These are phyloP conservation scores for Bolboschoenus planiculmis DNA, from an alignment of 176 grass and related monocot genomes.

Conservation along the genomic window DNA sequence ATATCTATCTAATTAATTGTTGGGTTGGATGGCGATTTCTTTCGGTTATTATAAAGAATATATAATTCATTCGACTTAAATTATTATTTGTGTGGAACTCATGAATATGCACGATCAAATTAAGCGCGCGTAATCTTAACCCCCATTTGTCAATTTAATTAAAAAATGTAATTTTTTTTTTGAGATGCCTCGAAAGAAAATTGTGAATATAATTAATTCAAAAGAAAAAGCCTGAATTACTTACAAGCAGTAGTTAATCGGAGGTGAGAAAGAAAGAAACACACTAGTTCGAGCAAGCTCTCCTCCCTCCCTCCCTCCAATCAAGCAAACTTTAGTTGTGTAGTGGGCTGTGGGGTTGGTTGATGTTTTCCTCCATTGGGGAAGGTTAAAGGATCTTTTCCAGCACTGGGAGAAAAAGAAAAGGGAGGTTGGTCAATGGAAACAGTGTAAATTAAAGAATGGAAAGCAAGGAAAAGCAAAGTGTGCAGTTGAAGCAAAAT, in stretches of 20 bases:
- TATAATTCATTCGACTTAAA: neutral
- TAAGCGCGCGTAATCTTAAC: neutral
- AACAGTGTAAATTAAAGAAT: conserved; percentile 10
- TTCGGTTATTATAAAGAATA: neutral
- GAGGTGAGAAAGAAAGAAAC: neutral
- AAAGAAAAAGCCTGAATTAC: neutral
- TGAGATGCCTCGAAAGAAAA: no score
- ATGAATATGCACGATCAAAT: neutral
- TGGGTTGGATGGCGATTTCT: neutral
- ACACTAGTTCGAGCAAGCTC: neutral
- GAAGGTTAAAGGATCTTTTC: conserved; percentile 17
- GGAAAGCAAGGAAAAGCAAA: conserved; percentile 15
- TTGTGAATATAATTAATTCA: no score
- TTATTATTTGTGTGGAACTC: neutral
- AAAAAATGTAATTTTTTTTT: no score
- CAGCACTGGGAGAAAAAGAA: neutral
- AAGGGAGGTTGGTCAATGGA: conserved; percentile 8
- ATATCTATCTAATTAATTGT: neutral
- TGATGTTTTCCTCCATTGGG: conserved; percentile 11
- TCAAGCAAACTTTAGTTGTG: neutral
- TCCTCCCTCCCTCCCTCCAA: neutral
- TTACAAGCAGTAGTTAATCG: neutral
- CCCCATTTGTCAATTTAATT: neutral
- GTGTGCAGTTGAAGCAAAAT: conserved; percentile 17
- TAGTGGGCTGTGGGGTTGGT: conserved; percentile 1